phyloP scores from a whole-genome alignment of 2,329 filamentous ascomycete genomes.

The Diaporthe nobilis region DNA sequence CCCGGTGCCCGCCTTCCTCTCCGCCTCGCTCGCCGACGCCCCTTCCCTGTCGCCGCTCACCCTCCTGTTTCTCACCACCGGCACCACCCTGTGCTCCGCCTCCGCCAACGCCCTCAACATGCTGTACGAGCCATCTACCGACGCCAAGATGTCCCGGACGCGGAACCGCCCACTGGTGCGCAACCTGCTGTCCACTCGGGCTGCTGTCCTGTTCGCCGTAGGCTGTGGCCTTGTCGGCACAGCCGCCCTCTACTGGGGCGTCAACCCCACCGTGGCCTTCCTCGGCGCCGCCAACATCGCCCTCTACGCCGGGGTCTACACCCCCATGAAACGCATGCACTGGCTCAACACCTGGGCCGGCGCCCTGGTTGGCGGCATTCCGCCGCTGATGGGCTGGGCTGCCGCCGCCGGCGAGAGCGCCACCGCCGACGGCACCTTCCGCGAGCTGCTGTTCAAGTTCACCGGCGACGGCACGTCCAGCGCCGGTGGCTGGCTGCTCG shows the following conservation, averaged over 20 bases:
- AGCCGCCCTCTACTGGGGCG: constrained; percentile 84
- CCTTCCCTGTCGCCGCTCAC: constrained; percentile 93
- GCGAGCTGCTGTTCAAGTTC: constrained; percentile 76
- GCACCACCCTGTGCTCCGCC: constrained; percentile 90
- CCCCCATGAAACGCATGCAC: constrained; percentile 88
- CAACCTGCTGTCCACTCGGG: constrained; percentile 78
- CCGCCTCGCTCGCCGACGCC: constrained; percentile 70
- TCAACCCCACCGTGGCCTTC: constrained; percentile 92
- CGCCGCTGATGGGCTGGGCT: constrained; percentile 97
- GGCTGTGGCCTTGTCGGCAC: constrained; percentile 78
- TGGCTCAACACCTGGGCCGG: constrained; percentile 96
- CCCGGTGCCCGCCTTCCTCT: constrained; percentile 88
- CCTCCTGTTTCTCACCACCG: constrained; percentile 89
- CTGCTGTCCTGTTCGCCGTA: constrained; percentile 85
- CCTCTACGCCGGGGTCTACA: constrained; percentile 93
- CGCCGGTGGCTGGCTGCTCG: constrained; percentile 90
- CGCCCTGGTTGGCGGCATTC: constrained; percentile 91
- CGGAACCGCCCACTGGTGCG: constrained; percentile 91
- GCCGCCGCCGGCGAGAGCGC: constrained; percentile 92
- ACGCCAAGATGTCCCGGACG: constrained; percentile 94
- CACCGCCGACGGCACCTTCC: constrained; percentile 80
- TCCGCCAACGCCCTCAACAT: constrained; percentile 97
- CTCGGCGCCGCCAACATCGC: constrained; percentile 88
- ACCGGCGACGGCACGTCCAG: constrained; percentile 68
- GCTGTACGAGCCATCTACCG: constrained; percentile 92